Evolutionary conservation across 2,329 filamentous ascomycete genomes (phyloP).

Genomic region (Fusarium secorum): DNA sequence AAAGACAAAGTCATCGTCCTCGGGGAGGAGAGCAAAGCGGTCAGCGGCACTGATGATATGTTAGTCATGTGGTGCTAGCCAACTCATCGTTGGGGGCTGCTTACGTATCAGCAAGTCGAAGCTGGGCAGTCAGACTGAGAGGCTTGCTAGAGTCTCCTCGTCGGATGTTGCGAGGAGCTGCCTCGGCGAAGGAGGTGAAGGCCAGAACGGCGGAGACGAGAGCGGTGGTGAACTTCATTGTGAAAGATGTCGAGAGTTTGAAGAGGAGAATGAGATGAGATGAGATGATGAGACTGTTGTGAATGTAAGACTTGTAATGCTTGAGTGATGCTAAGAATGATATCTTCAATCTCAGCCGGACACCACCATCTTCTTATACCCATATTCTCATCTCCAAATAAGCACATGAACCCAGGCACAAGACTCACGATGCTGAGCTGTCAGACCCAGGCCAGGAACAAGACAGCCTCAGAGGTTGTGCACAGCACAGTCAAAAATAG

Average conservation of each 20-base stretch:
- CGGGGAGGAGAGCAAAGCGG: conserved; percentile 53
- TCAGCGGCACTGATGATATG: conserved; percentile 49
- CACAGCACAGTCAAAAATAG: conserved; percentile 20
- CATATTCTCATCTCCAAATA: neutral
- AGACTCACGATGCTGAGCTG: conserved; percentile 3
- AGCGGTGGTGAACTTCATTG: conserved; percentile 42
- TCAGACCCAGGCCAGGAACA: conserved; percentile 9
- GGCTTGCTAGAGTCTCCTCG: conserved; percentile 17
- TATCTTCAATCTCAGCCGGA: conserved; percentile 26
- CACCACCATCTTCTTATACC: conserved; percentile 37
- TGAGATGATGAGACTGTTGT: neutral
- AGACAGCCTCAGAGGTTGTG: conserved; percentile 4
- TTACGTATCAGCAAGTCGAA: conserved; percentile 51
- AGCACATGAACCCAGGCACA: conserved; percentile 4
- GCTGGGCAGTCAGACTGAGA: conserved; percentile 49
- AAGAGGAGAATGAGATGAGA: neutral
- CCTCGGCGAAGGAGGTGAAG: conserved; percentile 46
- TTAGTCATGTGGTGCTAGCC: conserved; percentile 17
- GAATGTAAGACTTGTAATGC: neutral
- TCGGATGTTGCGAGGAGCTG: conserved; percentile 35
- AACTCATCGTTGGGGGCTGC: conserved; percentile 7
- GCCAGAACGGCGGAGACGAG: conserved; percentile 51
- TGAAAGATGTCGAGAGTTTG: conserved; percentile 44
- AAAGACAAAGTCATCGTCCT: conserved; percentile 58
- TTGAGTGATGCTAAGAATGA: conserved; percentile 29